These are phyloP conservation scores for Pneumocystis canis DNA, from an alignment of 1,139 yeast species.

Conservation along the genomic window DNA sequence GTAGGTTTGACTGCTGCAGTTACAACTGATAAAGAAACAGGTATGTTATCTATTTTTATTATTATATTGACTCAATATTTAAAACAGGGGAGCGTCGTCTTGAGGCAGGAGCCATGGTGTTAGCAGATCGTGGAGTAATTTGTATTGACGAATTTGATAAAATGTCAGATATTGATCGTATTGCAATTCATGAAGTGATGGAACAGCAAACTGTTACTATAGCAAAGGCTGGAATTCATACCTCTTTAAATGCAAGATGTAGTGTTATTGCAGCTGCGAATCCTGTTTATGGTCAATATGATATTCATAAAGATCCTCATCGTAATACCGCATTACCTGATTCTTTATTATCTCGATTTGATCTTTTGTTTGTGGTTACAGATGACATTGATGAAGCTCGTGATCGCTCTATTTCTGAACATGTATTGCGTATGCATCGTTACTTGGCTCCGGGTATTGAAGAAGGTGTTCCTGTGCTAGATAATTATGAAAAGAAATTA, in stretches of 20 bases:
- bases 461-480: slow-evolving; percentile 89
- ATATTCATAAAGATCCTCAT: slow-evolving; percentile 90
- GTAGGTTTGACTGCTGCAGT: slow-evolving; percentile 99
- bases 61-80: background rate
- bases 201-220: slow-evolving; percentile 98
- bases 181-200: slow-evolving; percentile 98
- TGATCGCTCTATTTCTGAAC: slow-evolving; percentile 84
- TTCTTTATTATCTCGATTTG: slow-evolving; percentile 90
- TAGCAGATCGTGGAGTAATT: slow-evolving; percentile 93
- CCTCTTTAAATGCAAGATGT: slow-evolving; percentile 91
- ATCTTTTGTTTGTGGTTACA: slow-evolving; percentile 84
- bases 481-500: slow-evolving; percentile 23
- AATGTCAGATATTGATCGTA: slow-evolving; percentile 93
- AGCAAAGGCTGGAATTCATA: slow-evolving; percentile 96
- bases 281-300: slow-evolving; percentile 95
- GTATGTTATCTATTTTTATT: background rate
- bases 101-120: slow-evolving; percentile 99
- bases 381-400: slow-evolving; percentile 80
- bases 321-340: slow-evolving; percentile 94
- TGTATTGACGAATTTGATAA: slow-evolving; percentile 98
- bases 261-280: slow-evolving; percentile 97
- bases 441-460: slow-evolving; percentile 74
- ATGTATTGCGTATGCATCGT: slow-evolving; percentile 87
- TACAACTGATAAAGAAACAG: slow-evolving; percentile 82
- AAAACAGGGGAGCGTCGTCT: slow-evolving; percentile 67